phyloP scores from a whole-genome alignment of 192 early-diverging fungal genomes.

The Polychytrium aggregatum region DNA sequence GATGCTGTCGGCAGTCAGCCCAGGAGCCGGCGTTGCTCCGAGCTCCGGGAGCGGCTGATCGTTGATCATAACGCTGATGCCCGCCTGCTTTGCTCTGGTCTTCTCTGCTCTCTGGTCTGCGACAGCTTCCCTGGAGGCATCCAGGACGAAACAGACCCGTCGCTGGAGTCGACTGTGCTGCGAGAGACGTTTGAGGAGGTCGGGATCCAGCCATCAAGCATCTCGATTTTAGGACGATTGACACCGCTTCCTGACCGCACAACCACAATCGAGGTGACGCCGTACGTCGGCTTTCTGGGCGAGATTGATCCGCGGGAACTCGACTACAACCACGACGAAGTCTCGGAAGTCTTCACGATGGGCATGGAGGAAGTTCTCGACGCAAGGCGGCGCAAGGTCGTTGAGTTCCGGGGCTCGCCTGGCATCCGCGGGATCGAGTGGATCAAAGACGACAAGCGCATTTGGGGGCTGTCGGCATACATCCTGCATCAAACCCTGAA shows the following conservation, averaged over 20 bases:
- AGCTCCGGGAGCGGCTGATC: too few species aligned
- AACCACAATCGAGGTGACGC: constrained; percentile 44
- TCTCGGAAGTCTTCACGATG: constrained; percentile 54
- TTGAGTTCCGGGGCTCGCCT: constrained; percentile 33
- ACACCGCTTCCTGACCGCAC: constrained; percentile 47
- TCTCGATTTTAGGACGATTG: constrained; percentile 46
- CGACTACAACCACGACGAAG: constrained; percentile 54
- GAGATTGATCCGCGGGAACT: constrained; percentile 27
- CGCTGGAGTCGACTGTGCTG: constrained; percentile 52
- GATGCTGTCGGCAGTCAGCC: too few species aligned
- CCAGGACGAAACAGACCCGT: constrained; percentile 42
- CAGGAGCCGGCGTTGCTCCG: too few species aligned
- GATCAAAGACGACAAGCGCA: constrained; percentile 29
- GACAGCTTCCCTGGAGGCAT: constrained; percentile 36
- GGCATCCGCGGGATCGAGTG: constrained; percentile 47
- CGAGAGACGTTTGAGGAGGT: constrained; percentile 78
- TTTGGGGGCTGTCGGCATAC: constrained; percentile 59
- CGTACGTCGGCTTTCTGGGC: constrained; percentile 47
- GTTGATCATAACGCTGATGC: too few species aligned
- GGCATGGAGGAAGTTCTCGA: constrained; percentile 55
- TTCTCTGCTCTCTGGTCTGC: too few species aligned
- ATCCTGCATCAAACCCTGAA: too few species aligned
- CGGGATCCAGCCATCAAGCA: constrained; percentile 23
- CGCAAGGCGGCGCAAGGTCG: constrained; percentile 20
- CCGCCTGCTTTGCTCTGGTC: too few species aligned